phyloP scores from a whole-genome alignment of 495 filamentous ascomycete genomes.

The Chaetomidium leptoderma region DNA sequence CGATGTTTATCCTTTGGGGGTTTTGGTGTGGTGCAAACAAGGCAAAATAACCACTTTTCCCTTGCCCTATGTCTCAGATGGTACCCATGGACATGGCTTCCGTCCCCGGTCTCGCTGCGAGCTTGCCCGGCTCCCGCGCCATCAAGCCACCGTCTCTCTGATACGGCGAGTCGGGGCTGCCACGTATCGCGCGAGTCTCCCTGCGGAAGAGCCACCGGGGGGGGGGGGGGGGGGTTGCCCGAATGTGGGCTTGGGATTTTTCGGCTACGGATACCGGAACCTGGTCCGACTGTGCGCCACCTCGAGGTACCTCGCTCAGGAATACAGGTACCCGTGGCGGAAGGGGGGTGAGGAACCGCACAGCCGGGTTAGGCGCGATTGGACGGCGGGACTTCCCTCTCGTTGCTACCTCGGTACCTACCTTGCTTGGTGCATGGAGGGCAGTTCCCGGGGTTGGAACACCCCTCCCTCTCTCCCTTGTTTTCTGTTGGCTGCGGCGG shows the following conservation, averaged over 20 bases:
- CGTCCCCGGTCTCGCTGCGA: not conserved
- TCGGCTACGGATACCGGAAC: conserved; percentile 2
- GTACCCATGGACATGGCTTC: not conserved
- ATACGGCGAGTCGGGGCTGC: not conserved
- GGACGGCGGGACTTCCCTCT: not conserved
- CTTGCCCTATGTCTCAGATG: conserved; percentile 2
- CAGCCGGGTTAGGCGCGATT: conserved; percentile 5
- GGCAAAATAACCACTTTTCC: too few species aligned
- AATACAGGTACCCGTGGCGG: not conserved
- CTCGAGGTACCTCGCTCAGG: not conserved
- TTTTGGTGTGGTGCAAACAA: not conserved
- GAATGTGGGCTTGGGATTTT: not conserved
- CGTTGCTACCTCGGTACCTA: too few species aligned
- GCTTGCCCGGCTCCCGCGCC: not conserved
- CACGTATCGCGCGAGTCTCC: not conserved
- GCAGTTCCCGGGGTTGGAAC: not conserved
- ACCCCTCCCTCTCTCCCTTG: conserved; percentile 1
- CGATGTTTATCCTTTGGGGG: not conserved
- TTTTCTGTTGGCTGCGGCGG: conserved; percentile 10
- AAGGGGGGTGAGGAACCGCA: not conserved
- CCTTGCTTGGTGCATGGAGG: not conserved
- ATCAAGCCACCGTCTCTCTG: conserved; percentile 1
- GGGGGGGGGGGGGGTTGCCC: too few species aligned
- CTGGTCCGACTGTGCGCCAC: conserved; percentile 4
- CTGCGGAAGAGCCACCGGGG: not conserved